Base-by-base conservation (phyloP, 257 asterid genomes). In the Lantana camara region DNA sequence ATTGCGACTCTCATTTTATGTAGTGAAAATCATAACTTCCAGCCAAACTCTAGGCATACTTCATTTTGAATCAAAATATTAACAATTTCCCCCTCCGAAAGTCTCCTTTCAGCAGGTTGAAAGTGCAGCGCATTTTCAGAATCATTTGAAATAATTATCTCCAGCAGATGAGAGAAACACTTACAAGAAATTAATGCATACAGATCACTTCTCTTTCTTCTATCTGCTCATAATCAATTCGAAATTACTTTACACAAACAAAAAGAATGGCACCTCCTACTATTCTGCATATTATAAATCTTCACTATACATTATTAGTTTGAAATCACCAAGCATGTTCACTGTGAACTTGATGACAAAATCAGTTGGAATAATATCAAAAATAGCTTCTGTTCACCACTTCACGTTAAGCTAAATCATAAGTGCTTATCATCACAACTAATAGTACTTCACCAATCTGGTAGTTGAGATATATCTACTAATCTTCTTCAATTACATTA, bases 21-120 rank as follows among this genome's bases (percentile, higher is more conserved):
- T 10, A 52, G 47, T 32, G 16, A 58, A 21, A 35, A 69, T 47
- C 69, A 67, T 44, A 60, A 14, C 10, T 54, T 51, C 46, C 42
- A 68, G 51, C 49, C 55, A 21, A 53, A 34, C 42, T 11, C 48
- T 19, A 47, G 5, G 34, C 9, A 27, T 27, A 32, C 34, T 27
- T 52, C 37, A 7, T 27, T 5, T 19, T 5, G 15, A 48, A 16
- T 22, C 12, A 13, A 44, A 35, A 46, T 42, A 66, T 29, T 64
- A 47, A 49, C 52, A 49, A 10, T 41, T 40, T 34, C 13, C 56
- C n/a, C 57, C 10, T 10, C 44, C 27, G 23, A 37, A 52, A 58
- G 11, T 27, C 0, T 58, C 41, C 14, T 41, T 16, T 22, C 21
- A 52, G 60, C 12, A 14, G 42, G 60, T 23, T 30, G 21, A 37